Conservation (phyloP, 306 rosid species). For the Quercus suber region DNA sequence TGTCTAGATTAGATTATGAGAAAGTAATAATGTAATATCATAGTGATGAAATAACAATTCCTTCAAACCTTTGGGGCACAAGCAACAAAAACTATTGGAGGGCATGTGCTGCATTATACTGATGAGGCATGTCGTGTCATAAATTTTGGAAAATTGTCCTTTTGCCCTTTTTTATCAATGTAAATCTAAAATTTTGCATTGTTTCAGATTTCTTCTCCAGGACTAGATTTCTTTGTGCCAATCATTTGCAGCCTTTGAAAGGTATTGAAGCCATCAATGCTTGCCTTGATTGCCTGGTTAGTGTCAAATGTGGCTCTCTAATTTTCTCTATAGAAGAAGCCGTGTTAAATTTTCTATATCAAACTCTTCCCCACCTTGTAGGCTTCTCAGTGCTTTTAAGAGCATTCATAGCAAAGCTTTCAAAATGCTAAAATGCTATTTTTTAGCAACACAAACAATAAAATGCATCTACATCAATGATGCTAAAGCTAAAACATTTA, state of each 20-base stretch:
- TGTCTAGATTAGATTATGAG: no score
- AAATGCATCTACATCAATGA: no score
- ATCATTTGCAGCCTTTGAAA: slow-evolving; percentile 92
- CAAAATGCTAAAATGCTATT: no score
- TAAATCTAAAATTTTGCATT: slow-evolving; percentile 21
- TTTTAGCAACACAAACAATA: no score
- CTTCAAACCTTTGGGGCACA: no score
- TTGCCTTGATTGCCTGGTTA: slow-evolving; percentile 93
- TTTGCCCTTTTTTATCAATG: neutral
- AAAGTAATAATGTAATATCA: no score
- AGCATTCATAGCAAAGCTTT: neutral
- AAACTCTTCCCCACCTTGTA: neutral
- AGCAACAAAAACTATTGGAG: no score
- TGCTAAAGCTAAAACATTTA: no score
- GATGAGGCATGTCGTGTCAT: no score
- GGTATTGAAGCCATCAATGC: slow-evolving; percentile 88
- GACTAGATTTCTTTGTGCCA: slow-evolving; percentile 96
- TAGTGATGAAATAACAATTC: no score
- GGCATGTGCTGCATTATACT: no score
- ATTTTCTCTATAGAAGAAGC: slow-evolving; percentile 6
- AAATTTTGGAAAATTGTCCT: no score
- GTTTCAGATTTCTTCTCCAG: slow-evolving; percentile 46
- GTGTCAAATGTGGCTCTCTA: slow-evolving; percentile 31
- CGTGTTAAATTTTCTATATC: slow-evolving; percentile 2
- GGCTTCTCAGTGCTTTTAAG: slow-evolving; percentile 9